Conservation (phyloP, 805 yeast genomes). For the Spathaspora hagerdaliae region DNA sequence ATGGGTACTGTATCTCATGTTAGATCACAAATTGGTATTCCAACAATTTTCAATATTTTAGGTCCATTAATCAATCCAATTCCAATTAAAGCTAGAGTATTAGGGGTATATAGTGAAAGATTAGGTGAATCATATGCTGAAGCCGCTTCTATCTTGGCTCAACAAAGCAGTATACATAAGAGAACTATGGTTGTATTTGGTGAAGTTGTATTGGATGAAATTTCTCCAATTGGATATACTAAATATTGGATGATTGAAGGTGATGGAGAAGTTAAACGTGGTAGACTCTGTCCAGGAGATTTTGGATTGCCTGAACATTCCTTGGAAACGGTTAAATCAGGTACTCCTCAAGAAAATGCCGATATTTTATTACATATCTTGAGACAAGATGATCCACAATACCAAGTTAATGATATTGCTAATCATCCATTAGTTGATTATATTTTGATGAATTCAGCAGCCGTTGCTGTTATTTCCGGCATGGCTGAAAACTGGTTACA, state of each 20-base stretch:
- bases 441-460: slow-evolving; percentile 86
- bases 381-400: slow-evolving; percentile 43
- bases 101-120: slow-evolving; percentile 82
- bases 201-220: slow-evolving; percentile 85
- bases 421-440: slow-evolving; percentile 75
- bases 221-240: slow-evolving; percentile 83
- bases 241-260: slow-evolving; percentile 68
- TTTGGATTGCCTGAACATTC: slow-evolving; percentile 78
- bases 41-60: slow-evolving; percentile 88
- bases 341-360: slow-evolving; percentile 88
- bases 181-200: slow-evolving; percentile 91
- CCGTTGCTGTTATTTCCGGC: slow-evolving; percentile 78
- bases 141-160: slow-evolving; percentile 66
- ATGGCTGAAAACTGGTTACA: slow-evolving; percentile 62
- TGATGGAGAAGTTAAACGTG: slow-evolving; percentile 38
- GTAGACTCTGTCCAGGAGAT: slow-evolving; percentile 62
- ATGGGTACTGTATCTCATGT: slow-evolving; percentile 79
- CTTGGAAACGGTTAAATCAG: slow-evolving; percentile 65
- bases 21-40: slow-evolving; percentile 78
- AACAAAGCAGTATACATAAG: slow-evolving; percentile 39
- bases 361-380: slow-evolving; percentile 41
- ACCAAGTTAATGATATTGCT: slow-evolving; percentile 34
- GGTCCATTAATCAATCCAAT: slow-evolving; percentile 96
- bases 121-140: slow-evolving; percentile 83
- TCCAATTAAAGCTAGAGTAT: slow-evolving; percentile 69